Base-by-base conservation (phyloP, 1,284 basidiomycete species). In the Lentinus polychrous region DNA sequence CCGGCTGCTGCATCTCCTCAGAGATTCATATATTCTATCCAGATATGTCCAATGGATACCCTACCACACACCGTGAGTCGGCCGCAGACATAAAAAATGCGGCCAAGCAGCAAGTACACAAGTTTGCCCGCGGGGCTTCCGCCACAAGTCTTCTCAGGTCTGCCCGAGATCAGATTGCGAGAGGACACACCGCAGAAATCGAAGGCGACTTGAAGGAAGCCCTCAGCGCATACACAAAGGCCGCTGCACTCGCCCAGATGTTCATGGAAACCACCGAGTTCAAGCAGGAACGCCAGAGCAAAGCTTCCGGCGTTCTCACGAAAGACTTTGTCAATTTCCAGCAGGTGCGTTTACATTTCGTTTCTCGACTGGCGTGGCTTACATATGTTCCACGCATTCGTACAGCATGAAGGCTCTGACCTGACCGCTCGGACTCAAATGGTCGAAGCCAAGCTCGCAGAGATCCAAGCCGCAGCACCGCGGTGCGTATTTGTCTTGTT, bases 11-110 rank as follows among this genome's bases (percentile, higher is more conserved):
- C 35, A 41, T 17, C 33, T 23, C 15, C 35, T 45, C 39, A 39
- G 43, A 37, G 15, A 44, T 46, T 15, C 31, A 23, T 2, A 22
- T 32, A 37, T 7, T 4, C 12, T 42, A 14, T 8, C 32, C 49
- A 65, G 64, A 61, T 45, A 62, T 62, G 63, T 66, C 62, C 54
- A 68, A 69, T 63, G 66, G 65, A 50, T 52, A 50, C 12, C 48
- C 52, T 15, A 46, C 56, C 17, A 52, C 60, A 23, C 46, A 57
- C 36, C 61, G 60, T 39, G 60, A 62, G 24, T 73, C 75, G n/a
- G 72, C 81, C 46, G 65, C 72, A 34, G 81, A 83, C 51, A 80
- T 88, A 60, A 86, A 84, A 62, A 70, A 73, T 45, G 76, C 69
- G 58, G 81, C 78, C 8, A 81, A 73, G 60, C 78, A 78, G 47